phyloP scores from a whole-genome alignment of 768 basidiomycete species.

The Pisolithus tinctorius region DNA sequence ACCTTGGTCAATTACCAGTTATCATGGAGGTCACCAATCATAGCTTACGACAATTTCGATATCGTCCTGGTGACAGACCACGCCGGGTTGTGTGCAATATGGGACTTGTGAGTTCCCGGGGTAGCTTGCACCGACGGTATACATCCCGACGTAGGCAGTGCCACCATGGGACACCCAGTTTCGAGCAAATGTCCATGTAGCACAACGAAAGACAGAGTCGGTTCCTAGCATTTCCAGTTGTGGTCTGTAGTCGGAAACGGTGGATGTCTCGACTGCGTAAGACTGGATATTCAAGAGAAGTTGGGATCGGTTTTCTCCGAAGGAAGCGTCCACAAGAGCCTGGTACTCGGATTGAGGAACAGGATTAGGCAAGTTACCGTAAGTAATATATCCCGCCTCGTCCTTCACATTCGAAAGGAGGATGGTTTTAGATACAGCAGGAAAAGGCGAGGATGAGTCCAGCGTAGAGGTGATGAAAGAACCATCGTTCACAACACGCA shows the following conservation, averaged over 20 bases:
- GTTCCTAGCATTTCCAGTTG: conserved; percentile 56
- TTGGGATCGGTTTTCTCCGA: conserved; percentile 41
- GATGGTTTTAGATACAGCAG: conserved; percentile 54
- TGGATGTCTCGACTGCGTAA: conserved; percentile 34
- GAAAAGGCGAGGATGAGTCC: conserved; percentile 55
- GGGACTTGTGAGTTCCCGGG: conserved; percentile 52
- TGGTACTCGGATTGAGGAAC: conserved; percentile 35
- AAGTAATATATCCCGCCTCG: conserved; percentile 67
- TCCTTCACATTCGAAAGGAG: conserved; percentile 65
- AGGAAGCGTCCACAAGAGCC: conserved; percentile 32
- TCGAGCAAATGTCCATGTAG: conserved; percentile 64
- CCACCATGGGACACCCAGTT: conserved; percentile 63
- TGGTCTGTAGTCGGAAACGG: conserved; percentile 32
- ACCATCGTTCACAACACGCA: conserved; percentile 66
- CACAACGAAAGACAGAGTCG: conserved; percentile 65
- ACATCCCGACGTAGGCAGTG: conserved; percentile 60
- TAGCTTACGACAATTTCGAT: conserved; percentile 66
- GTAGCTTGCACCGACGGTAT: conserved; percentile 62
- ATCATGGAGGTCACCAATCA: not conserved
- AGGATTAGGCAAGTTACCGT: conserved; percentile 32
- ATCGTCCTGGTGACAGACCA: conserved; percentile 78
- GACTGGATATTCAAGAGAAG: conserved; percentile 37
- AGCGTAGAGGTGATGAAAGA: conserved; percentile 60
- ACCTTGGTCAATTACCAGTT: conserved; percentile 4
- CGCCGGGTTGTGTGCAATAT: conserved; percentile 49